A percentile compares a stretch with the other conserved stretches of the same genome.
Conservation (phyloP, 2,329 filamentous ascomycete genomes). For the Trichoderma simmonsii region DNA sequence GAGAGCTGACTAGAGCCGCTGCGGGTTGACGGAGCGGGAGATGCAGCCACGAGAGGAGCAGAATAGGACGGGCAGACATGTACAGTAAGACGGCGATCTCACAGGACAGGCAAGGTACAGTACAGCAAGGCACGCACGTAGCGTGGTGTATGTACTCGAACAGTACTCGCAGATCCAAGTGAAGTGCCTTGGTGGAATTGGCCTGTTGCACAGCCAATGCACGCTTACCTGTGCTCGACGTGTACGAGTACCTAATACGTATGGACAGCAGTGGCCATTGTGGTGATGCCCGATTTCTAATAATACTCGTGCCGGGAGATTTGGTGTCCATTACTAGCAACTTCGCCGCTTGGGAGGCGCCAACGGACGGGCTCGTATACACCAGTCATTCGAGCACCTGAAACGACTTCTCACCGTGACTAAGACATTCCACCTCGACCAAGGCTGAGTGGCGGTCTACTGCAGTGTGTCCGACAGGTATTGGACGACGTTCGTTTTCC, state of each 20-base stretch:
- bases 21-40: background rate
- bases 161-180: background rate
- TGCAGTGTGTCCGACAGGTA: background rate
- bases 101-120: background rate
- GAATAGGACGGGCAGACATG: background rate
- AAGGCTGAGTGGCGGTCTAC: constrained; percentile 11
- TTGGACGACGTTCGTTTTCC: background rate
- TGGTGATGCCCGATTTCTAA: background rate
- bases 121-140: background rate
- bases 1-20: constrained; percentile 14
- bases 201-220: background rate
- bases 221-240: background rate
- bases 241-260: background rate
- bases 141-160: background rate
- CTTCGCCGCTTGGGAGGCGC: background rate
- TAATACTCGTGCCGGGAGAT: background rate
- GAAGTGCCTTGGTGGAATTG: background rate
- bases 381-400: background rate
- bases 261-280: background rate
- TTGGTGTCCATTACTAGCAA: background rate
- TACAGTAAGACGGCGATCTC: background rate
- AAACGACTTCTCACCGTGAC: background rate
- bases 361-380: background rate
- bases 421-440: background rate
- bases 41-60: background rate